A percentile compares a stretch with the other conserved stretches of the same genome.
Conservation (phyloP, 2,329 filamentous ascomycete genomes). For the Cephalotrichum gorgonifer region DNA sequence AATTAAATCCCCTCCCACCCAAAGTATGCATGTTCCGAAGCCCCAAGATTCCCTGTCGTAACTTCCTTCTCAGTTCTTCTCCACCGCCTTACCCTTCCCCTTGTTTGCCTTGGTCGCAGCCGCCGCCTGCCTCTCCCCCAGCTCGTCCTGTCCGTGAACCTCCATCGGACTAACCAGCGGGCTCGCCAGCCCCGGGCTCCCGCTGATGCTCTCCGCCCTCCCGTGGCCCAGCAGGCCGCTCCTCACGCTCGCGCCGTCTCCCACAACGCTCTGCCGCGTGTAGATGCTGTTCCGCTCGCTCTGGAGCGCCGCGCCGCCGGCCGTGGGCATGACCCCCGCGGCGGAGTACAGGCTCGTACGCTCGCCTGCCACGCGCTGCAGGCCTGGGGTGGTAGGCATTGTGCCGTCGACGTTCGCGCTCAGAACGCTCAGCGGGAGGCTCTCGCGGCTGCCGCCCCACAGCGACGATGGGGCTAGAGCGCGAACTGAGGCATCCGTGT, state of each 20-base stretch:
- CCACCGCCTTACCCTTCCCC: neutral
- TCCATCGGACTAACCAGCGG: constrained; percentile 51
- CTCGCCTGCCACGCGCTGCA: constrained; percentile 49
- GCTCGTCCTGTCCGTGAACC: constrained; percentile 6
- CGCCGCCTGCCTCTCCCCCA: neutral
- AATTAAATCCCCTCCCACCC: too few relatives aligned
- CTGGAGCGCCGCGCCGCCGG: constrained; percentile 51
- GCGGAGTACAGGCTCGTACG: constrained; percentile 75
- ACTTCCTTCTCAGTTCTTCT: neutral
- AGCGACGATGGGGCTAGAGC: constrained; percentile 74
- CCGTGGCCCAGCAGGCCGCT: constrained; percentile 70
- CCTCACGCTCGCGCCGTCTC: constrained; percentile 66
- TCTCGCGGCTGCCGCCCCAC: constrained; percentile 74
- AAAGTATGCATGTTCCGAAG: too few relatives aligned
- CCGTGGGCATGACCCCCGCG: constrained; percentile 21
- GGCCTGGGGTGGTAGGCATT: constrained; percentile 30
- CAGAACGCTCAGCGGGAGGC: constrained; percentile 66
- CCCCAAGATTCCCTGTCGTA: neutral
- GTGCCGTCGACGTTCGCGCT: constrained; percentile 55
- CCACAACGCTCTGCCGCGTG: constrained; percentile 44
- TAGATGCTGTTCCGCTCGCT: constrained; percentile 79
- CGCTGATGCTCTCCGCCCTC: constrained; percentile 70
- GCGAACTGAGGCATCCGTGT: constrained; percentile 77
- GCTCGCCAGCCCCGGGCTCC: constrained; percentile 44
- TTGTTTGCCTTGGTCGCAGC: neutral